Evolutionary conservation across 805 yeast species (phyloP).

Genomic region (Dipodascus geniculatus): DNA sequence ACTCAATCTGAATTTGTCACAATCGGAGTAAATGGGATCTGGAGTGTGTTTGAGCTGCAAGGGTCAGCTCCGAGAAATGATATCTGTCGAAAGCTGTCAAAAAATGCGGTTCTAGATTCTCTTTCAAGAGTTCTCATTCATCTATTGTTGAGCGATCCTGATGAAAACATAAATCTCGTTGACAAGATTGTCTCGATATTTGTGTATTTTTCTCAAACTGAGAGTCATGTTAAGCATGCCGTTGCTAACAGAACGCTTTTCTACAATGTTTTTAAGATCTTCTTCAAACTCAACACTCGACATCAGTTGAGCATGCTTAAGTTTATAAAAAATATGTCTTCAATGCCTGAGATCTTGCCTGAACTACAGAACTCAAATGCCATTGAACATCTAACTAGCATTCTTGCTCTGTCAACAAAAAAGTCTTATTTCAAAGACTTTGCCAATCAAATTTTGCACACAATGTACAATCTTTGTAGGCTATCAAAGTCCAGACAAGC

Average conservation of each 20-base stretch:
- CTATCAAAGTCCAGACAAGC: constrained; percentile 34
- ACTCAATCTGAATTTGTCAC: constrained; percentile 31
- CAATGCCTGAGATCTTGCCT: constrained; percentile 19
- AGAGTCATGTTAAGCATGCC: constrained; percentile 30
- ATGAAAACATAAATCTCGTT: constrained; percentile 12
- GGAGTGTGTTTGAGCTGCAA: constrained; percentile 30
- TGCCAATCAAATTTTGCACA: constrained; percentile 36
- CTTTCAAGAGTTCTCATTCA: constrained; percentile 29
- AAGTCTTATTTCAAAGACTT: constrained; percentile 26
- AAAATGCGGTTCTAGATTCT: constrained; percentile 29
- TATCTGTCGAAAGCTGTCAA: constrained; percentile 34
- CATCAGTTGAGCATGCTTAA: constrained; percentile 34
- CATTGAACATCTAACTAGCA: constrained; percentile 32
- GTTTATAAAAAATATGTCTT: constrained; percentile 28
- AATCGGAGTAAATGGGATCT: constrained; percentile 32
- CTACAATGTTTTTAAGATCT: constrained; percentile 24
- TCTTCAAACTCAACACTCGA: constrained; percentile 15
- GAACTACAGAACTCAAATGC: constrained; percentile 27
- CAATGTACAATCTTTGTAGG: constrained; percentile 40
- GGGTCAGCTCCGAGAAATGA: constrained; percentile 28
- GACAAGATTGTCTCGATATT: constrained; percentile 31
- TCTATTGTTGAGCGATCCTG: constrained; percentile 8
- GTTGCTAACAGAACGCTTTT: constrained; percentile 22
- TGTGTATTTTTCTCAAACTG: constrained; percentile 34
- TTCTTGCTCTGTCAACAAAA: constrained; percentile 16